Evolutionary conservation across 2,329 filamentous ascomycete species (phyloP).

Genomic region (Coniochaeta hoffmannii): DNA sequence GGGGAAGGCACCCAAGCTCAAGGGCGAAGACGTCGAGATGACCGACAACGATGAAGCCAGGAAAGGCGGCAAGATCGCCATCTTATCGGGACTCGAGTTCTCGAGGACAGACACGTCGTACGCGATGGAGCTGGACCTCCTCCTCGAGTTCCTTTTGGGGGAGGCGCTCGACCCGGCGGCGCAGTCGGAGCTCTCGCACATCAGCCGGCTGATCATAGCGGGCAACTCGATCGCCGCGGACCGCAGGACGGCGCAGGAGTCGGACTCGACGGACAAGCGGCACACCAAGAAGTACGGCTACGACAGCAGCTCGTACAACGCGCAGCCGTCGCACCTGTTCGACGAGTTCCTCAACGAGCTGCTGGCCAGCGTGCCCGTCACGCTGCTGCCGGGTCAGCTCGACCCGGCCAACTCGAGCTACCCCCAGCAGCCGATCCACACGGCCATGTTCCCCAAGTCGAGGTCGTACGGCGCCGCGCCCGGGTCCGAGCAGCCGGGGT

Average conservation of each 20-base stretch:
- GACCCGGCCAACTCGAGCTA: constrained; percentile 88
- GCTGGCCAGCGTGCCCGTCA: constrained; percentile 80
- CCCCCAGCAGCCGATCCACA: constrained; percentile 88
- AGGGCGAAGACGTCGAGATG: constrained; percentile 53
- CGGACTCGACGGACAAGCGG: constrained; percentile 33
- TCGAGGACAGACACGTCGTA: constrained; percentile 67
- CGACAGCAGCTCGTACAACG: constrained; percentile 81
- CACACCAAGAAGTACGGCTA: constrained; percentile 86
- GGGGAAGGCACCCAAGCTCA: constrained; percentile 29
- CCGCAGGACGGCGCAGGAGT: constrained; percentile 27
- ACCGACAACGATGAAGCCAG: constrained; percentile 28
- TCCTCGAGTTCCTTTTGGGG: constrained; percentile 82
- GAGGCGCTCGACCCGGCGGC: constrained; percentile 58
- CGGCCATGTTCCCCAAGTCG: constrained; percentile 78
- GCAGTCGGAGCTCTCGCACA: constrained; percentile 55
- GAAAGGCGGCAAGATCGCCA: constrained; percentile 57
- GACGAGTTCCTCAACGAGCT: constrained; percentile 77
- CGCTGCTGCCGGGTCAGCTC: constrained; percentile 72
- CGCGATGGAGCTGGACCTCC: constrained; percentile 65
- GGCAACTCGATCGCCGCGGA: constrained; percentile 68
- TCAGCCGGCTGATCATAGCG: constrained; percentile 82
- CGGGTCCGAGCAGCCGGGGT: constrained; percentile 46
- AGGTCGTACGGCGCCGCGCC: constrained; percentile 57
- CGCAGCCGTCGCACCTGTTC: constrained; percentile 73
- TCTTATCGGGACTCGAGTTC: constrained; percentile 83